phyloP scores from a whole-genome alignment of 2,329 filamentous ascomycete species.

The Colletotrichum shisoi region DNA sequence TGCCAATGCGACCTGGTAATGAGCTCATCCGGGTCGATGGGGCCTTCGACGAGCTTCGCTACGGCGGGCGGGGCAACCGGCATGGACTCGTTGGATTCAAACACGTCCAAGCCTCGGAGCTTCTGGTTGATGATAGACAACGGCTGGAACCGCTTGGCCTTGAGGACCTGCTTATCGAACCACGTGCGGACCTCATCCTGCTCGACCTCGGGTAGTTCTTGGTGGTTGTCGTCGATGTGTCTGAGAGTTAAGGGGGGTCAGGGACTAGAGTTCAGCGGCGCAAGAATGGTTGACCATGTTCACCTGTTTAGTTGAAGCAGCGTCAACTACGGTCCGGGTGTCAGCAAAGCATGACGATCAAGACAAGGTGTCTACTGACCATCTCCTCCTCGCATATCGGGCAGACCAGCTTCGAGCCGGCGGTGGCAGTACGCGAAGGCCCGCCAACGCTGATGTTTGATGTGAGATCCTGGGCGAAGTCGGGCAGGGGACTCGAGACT shows the following conservation, averaged over 20 bases:
- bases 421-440: slow-evolving; percentile 62
- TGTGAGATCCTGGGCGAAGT: slow-evolving; percentile 77
- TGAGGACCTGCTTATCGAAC: slow-evolving; percentile 94
- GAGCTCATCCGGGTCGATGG: slow-evolving; percentile 83
- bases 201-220: slow-evolving; percentile 85
- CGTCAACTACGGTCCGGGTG: slow-evolving; percentile 71
- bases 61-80: slow-evolving; percentile 46
- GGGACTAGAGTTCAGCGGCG: slow-evolving; percentile 27
- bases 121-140: slow-evolving; percentile 93
- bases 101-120: slow-evolving; percentile 88
- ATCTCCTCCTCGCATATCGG: slow-evolving; percentile 99
- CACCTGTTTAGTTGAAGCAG: slow-evolving; percentile 87
- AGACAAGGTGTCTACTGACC: slow-evolving; percentile 60
- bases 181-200: slow-evolving; percentile 96
- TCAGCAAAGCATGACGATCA: slow-evolving; percentile 35
- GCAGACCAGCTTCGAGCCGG: slow-evolving; percentile 78
- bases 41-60: slow-evolving; percentile 54
- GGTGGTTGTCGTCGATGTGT: slow-evolving; percentile 85
- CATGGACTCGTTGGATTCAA: slow-evolving; percentile 83
- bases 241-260: slow-evolving; percentile 41
- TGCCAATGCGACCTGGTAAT: slow-evolving; percentile 94
- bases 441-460: slow-evolving; percentile 77
- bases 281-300: not conserved
- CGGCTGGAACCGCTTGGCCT: slow-evolving; percentile 91
- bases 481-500: slow-evolving; percentile 68